Conservation (phyloP, 805 yeast genomes). For the Lipomyces lipofer region DNA sequence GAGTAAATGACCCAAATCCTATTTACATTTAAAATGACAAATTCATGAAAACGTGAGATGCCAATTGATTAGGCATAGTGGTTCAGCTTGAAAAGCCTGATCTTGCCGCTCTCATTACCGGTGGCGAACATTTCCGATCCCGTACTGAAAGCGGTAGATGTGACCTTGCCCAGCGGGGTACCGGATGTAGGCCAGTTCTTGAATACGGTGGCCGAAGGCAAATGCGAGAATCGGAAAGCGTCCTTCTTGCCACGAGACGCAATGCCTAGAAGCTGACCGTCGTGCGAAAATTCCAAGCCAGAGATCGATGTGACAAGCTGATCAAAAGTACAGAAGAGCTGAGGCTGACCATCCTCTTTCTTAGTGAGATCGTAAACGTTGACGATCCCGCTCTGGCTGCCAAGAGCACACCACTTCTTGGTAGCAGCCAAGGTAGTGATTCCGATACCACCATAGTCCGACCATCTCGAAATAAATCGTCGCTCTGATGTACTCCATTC, state of each 20-base stretch:
- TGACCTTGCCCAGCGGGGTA: slow-evolving; percentile 94
- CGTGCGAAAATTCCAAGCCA: slow-evolving; percentile 69
- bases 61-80: slow-evolving; percentile 61
- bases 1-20: too few species aligned
- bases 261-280: slow-evolving; percentile 84
- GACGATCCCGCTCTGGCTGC: slow-evolving; percentile 85
- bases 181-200: slow-evolving; percentile 97
- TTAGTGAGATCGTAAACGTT: slow-evolving; percentile 64
- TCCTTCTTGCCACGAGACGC: slow-evolving; percentile 86
- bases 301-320: slow-evolving; percentile 82
- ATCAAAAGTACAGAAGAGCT: slow-evolving; percentile 67
- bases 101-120: slow-evolving; percentile 89
- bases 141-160: slow-evolving; percentile 75
- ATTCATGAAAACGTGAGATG: too few species aligned
- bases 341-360: slow-evolving; percentile 41
- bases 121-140: slow-evolving; percentile 79
- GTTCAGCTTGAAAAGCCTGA: slow-evolving; percentile 82
- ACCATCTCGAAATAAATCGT: slow-evolving; percentile 67
- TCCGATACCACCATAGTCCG: slow-evolving; percentile 82
- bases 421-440: slow-evolving; percentile 69
- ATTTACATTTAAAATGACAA: too few species aligned
- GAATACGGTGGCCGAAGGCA: slow-evolving; percentile 83
- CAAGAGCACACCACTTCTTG: slow-evolving; percentile 84
- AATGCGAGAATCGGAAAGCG: slow-evolving; percentile 80
- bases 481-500: slow-evolving; percentile 64